Evolutionary conservation across 176 grass and related monocot genomes (phyloP).

Genomic region (Zoysia japonica): DNA sequence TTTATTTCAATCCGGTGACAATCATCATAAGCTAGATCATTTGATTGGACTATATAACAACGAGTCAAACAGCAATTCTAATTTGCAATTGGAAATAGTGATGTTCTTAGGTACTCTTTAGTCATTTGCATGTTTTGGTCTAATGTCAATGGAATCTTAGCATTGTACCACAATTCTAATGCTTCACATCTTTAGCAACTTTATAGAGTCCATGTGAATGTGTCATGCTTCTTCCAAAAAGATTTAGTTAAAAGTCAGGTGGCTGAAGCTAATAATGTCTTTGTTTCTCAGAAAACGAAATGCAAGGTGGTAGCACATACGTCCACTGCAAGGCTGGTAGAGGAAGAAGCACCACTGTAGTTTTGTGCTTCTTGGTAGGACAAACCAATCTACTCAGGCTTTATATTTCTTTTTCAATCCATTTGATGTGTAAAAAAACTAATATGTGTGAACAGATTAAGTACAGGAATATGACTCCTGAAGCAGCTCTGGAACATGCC

Average conservation of each 20-base stretch:
- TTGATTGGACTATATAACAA: too few species aligned
- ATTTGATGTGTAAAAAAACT: background rate
- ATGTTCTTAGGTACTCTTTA: background rate
- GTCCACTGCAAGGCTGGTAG: conserved; percentile 98
- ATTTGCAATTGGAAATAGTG: background rate
- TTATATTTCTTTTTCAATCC: conserved; percentile 7
- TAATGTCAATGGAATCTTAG: background rate
- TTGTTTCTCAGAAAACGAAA: conserved; percentile 55
- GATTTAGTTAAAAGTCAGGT: background rate
- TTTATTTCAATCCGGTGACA: too few species aligned
- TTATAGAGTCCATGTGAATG: background rate
- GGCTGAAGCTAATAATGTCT: background rate
- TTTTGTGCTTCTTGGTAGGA: conserved; percentile 84
- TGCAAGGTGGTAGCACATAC: conserved; percentile 59
- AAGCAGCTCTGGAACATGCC: conserved; percentile 65
- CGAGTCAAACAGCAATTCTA: too few species aligned
- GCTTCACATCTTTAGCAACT: background rate
- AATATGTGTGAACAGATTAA: conserved; percentile 53
- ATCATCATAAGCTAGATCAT: too few species aligned
- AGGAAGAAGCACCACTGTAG: conserved; percentile 81
- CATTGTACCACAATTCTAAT: background rate
- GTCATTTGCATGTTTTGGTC: background rate
- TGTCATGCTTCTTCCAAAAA: background rate
- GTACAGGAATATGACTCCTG: conserved; percentile 69
- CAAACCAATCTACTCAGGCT: background rate